These are phyloP conservation scores for Sporisorium iseilematis-ciliati DNA, from an alignment of 1,284 basidiomycete genomes.

Conservation along the genomic window DNA sequence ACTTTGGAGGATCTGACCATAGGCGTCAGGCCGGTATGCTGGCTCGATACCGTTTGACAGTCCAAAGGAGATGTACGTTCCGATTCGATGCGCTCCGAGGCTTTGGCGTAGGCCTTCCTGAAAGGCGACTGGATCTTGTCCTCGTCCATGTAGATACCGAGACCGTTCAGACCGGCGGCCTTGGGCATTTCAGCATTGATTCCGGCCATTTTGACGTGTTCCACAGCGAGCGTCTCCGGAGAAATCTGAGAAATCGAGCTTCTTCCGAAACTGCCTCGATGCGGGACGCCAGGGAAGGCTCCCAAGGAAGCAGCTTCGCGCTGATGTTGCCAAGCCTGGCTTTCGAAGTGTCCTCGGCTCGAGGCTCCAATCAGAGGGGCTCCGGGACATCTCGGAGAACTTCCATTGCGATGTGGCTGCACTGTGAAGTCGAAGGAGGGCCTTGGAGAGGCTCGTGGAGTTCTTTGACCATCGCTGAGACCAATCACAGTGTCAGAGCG, in stretches of 20 bases:
- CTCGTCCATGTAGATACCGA: constrained; percentile 38
- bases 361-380: constrained; percentile 37
- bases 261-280: background rate
- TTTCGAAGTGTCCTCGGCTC: constrained; percentile 29
- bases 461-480: constrained; percentile 25
- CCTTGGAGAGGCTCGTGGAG: constrained; percentile 24
- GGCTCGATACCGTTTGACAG: background rate
- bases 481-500: background rate
- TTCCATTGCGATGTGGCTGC: background rate
- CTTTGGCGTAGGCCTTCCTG: constrained; percentile 7
- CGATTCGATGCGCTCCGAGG: background rate
- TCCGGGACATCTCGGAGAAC: constrained; percentile 27
- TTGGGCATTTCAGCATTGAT: constrained; percentile 24
- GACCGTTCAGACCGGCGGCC: constrained; percentile 26
- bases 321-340: constrained; percentile 18
- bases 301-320: constrained; percentile 16
- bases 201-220: constrained; percentile 21
- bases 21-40: constrained; percentile 44
- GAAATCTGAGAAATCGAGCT: background rate
- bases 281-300: constrained; percentile 5
- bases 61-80: constrained; percentile 4
- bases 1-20: constrained; percentile 44
- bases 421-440: constrained; percentile 17
- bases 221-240: constrained; percentile 4
- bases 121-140: constrained; percentile 30